Evolutionary conservation across 139 green algal species (phyloP), one percentile per base, ranked within the genome.

Genomic region (Chlamydomonas eustigma): DNA sequence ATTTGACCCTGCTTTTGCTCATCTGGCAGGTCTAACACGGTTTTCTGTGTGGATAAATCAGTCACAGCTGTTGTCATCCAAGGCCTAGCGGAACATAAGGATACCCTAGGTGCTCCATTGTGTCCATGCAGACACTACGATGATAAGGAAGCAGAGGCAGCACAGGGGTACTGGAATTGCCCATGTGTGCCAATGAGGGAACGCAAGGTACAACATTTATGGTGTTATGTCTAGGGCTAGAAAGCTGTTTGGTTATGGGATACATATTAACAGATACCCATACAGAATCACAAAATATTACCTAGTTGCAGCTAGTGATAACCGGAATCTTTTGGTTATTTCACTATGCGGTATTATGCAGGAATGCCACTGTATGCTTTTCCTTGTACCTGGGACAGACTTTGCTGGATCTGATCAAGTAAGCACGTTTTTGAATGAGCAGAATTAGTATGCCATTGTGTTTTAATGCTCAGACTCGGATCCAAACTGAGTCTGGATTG

Each of bases 351-450:
- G 8, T 39, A 22, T 73, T 18, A 39, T 58, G 74, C 85, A 98
- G 90, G 96, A 98, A 80, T 99, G 96, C 85, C 96, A 99, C 75
- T 99, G 96, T 91, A 99, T 99, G 96, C 91, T 99, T 3, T 99
- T 99, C 84, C 80, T 99, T 24, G 98, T 93, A 1, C 88, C 96
- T 44, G 96, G 98, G 75, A 97, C 97, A 73, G 90, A 95, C 70
- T 99, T 99, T 83, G 85, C 82, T 6, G 96, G 95, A 0, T 81
- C 90, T 0, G 96, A 98, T n/a, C 88, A 94, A 75, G 51, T 64
- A 0, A 93, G 93, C 63, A 28, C 25, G 58, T 70, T 32, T 24
- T 5, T 70, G 58, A 24, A 70, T 70, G 58, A 32, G 58, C 28
- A 5, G 25, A 35, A 70, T n/a, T n/a, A 35, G 25, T 8, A 35